phyloP scores from a whole-genome alignment of 1,139 yeast genomes.

The Zygosaccharomyces sapae region DNA sequence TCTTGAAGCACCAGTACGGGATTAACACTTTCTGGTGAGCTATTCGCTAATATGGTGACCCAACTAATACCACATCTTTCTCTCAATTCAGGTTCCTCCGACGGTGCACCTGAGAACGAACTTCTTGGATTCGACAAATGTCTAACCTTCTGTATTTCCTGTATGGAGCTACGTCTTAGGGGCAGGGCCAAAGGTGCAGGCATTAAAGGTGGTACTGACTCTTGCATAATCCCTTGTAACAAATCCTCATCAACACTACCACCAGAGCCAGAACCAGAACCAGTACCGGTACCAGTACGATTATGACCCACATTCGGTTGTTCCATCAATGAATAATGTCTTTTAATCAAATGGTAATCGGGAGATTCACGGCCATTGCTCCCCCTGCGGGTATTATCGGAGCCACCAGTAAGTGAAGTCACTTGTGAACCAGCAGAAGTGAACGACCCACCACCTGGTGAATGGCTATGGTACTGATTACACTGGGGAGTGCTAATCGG shows the following conservation, averaged over 20 bases:
- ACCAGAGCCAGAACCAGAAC: background rate
- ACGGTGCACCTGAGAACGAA: conserved; percentile 33
- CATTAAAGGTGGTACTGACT: conserved; percentile 23
- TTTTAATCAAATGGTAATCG: conserved; percentile 10
- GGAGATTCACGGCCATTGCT: background rate
- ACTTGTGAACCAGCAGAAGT: conserved; percentile 1
- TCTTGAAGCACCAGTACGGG: conserved; percentile 28
- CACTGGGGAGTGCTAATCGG: conserved; percentile 24
- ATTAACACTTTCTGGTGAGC: conserved; percentile 21
- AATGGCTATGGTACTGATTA: background rate
- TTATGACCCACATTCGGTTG: background rate
- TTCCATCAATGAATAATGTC: conserved; percentile 16
- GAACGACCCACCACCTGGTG: conserved; percentile 3
- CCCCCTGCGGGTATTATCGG: background rate
- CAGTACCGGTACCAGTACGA: background rate
- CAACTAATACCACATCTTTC: conserved; percentile 21
- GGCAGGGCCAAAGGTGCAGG: conserved; percentile 19
- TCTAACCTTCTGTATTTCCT: conserved; percentile 34
- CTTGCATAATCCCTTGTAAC: conserved; percentile 18
- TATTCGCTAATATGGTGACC: conserved; percentile 28
- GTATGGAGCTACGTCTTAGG: conserved; percentile 31
- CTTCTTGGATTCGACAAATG: conserved; percentile 36
- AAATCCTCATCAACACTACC: background rate
- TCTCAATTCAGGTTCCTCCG: conserved; percentile 22
- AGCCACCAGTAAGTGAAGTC: conserved; percentile 1